phyloP scores from a whole-genome alignment of 192 early-diverging fungal species.

The Coemansia guatemalensis region DNA sequence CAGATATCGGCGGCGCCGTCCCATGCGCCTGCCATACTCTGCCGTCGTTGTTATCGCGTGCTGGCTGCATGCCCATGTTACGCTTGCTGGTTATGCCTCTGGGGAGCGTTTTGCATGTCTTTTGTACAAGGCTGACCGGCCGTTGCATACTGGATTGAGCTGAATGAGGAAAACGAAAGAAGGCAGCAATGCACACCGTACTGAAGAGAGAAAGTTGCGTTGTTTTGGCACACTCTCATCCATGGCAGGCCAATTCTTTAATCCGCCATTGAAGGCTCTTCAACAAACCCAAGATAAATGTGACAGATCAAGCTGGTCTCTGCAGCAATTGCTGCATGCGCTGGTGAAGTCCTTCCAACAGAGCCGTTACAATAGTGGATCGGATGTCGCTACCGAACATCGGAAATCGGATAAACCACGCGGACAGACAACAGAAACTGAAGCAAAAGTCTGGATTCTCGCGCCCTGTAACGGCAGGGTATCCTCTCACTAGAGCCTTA shows the following conservation, averaged over 20 bases:
- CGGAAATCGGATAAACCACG: background rate
- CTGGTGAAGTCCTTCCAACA: background rate
- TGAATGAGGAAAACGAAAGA: background rate
- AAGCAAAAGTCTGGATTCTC: background rate
- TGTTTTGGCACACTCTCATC: background rate
- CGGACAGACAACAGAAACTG: background rate
- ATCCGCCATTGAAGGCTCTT: background rate
- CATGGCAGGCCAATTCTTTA: background rate
- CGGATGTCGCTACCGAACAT: background rate
- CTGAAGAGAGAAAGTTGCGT: background rate
- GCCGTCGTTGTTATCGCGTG: background rate
- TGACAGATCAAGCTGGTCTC: background rate
- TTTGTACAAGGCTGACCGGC: background rate
- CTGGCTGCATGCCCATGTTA: background rate
- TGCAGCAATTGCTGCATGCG: background rate
- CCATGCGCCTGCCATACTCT: background rate
- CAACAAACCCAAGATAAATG: too few relatives aligned
- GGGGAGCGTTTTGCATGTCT: background rate
- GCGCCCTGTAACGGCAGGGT: background rate
- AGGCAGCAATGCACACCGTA: background rate
- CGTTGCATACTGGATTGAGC: background rate
- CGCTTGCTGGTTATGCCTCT: background rate
- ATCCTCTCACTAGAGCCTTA: background rate
- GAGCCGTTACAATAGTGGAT: background rate
- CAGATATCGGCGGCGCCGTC: conserved; percentile 12